Evolutionary conservation across 139 green algal species (phyloP).

Genomic region (Closterium sp.): DNA sequence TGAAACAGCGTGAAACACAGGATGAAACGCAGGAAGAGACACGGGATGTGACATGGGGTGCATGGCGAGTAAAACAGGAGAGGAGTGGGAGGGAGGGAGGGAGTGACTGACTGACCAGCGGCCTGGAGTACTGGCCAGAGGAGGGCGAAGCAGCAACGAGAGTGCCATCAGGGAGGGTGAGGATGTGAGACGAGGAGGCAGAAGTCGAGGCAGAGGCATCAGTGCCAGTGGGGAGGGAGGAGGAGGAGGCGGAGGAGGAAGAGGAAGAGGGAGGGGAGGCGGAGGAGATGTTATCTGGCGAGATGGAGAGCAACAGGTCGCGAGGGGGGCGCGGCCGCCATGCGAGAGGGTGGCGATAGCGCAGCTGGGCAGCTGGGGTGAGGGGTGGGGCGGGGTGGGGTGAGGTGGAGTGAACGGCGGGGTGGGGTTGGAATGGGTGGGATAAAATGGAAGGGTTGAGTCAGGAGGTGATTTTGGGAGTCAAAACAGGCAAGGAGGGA

Average conservation of each 20-base stretch:
- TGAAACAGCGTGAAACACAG: neutral
- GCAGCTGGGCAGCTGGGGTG: conserved; percentile 11
- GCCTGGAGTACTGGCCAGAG: neutral
- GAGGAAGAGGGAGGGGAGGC: neutral
- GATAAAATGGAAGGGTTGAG: neutral
- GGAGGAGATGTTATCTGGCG: neutral
- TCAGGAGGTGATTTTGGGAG: too few relatives aligned
- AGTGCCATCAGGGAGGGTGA: neutral
- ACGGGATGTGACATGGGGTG: neutral
- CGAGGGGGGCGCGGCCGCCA: conserved; percentile 5
- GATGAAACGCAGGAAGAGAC: neutral
- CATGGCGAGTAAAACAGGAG: too few relatives aligned
- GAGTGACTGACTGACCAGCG: neutral
- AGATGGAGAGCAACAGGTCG: conserved; percentile 38
- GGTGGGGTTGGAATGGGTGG: neutral
- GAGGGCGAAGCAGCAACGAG: neutral
- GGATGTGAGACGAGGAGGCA: neutral
- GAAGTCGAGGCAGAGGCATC: neutral
- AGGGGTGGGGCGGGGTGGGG: neutral
- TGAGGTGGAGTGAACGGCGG: neutral
- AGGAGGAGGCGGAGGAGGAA: neutral
- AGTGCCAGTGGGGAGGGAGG: neutral
- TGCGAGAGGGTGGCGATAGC: conserved; percentile 22
- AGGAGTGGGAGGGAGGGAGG: neutral
- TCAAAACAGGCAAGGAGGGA: too few relatives aligned